A percentile compares a stretch with the other conserved stretches of the same genome.
Evolutionary conservation across 2,329 filamentous ascomycete genomes (phyloP).

Genomic region (Xylaria sp.): DNA sequence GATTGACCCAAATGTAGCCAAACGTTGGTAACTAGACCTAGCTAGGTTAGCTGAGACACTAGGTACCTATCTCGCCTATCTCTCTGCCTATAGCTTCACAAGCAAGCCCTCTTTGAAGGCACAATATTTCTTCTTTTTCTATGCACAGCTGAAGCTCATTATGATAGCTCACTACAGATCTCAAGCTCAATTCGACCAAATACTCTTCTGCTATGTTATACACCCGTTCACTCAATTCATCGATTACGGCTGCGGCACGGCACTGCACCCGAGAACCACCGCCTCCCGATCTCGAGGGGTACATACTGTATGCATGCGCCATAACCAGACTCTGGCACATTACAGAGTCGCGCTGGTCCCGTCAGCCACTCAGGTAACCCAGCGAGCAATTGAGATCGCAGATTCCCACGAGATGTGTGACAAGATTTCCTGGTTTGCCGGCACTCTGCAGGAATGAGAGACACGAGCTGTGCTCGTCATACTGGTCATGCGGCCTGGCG

Average conservation of each 20-base stretch:
- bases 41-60: not conserved
- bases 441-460: conserved; percentile 37
- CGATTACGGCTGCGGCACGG: not conserved
- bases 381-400: conserved; percentile 1
- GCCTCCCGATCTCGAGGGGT: conserved; percentile 1
- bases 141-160: not conserved
- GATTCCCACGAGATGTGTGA: conserved; percentile 27
- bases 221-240: not conserved
- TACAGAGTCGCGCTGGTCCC: not conserved
- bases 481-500: conserved; percentile 14
- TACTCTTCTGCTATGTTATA: not conserved
- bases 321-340: not conserved
- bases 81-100: not conserved
- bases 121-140: not conserved
- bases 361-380: conserved; percentile 18
- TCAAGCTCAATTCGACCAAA: too few species aligned
- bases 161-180: too few species aligned
- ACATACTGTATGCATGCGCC: conserved; percentile 3
- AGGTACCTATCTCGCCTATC: too few species aligned
- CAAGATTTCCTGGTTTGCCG: conserved; percentile 25
- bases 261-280: not conserved
- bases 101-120: not conserved
- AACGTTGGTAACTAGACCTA: too few species aligned
- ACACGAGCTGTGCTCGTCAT: conserved; percentile 28
- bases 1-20: conserved; percentile 14